These are phyloP conservation scores for Capsella bursapastoris DNA, from an alignment of 345 rosid species.

Conservation along the genomic window DNA sequence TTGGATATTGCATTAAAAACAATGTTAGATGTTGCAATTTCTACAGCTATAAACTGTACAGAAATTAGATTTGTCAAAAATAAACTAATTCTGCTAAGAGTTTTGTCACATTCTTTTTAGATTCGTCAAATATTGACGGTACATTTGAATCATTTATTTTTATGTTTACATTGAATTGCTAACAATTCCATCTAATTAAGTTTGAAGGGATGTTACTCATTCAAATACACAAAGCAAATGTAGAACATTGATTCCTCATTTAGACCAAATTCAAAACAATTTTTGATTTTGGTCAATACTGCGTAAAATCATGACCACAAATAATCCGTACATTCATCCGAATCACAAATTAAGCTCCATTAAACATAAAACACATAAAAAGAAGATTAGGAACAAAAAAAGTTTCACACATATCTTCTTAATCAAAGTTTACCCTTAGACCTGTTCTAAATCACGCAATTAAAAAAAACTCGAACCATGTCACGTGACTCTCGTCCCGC, in stretches of 20 bases:
- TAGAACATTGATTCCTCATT: conserved; percentile 12
- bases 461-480: conserved; percentile 6
- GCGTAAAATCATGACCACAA: conserved; percentile 23
- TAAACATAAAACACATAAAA: background rate
- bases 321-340: conserved; percentile 32
- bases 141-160: background rate
- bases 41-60: background rate
- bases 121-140: too few relatives aligned
- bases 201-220: background rate
- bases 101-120: too few relatives aligned
- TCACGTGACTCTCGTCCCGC: conserved; percentile 24
- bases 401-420: background rate
- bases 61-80: background rate
- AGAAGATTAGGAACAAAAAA: background rate
- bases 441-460: background rate
- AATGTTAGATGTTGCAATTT: background rate
- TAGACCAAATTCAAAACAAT: conserved; percentile 6
- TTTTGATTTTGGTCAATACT: conserved; percentile 23
- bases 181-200: background rate
- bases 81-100: too few relatives aligned
- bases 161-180: background rate
- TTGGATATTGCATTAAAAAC: background rate
- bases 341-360: conserved; percentile 30
- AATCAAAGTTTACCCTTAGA: conserved; percentile 7
- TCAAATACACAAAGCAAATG: background rate